phyloP scores from a whole-genome alignment of 495 filamentous ascomycete species.

The Ascodesmis nigricans region DNA sequence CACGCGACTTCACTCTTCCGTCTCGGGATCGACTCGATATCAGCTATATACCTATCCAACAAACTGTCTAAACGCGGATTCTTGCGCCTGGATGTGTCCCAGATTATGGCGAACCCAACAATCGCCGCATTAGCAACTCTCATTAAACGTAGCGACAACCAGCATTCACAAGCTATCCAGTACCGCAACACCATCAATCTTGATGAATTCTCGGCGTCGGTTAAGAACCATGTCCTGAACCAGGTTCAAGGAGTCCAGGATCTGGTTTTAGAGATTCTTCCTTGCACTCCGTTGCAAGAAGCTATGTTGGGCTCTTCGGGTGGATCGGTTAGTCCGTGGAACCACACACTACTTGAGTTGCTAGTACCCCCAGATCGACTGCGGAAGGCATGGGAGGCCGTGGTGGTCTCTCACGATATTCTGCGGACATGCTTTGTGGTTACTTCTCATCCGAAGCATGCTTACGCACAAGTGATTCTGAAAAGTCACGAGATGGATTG shows the following conservation, averaged over 20 bases:
- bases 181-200: conserved; percentile 5
- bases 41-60: conserved; percentile 44
- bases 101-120: conserved; percentile 39
- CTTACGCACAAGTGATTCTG: conserved; percentile 37
- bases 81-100: conserved; percentile 33
- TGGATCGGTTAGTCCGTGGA: conserved; percentile 37
- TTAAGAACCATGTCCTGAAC: conserved; percentile 21
- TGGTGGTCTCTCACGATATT: conserved; percentile 36
- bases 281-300: conserved; percentile 65
- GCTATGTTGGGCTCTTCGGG: conserved; percentile 54
- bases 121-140: conserved; percentile 32
- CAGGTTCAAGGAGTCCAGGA: conserved; percentile 22
- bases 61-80: conserved; percentile 26
- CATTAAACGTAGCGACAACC: conserved; percentile 8
- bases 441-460: conserved; percentile 28
- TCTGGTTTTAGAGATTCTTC: conserved; percentile 34
- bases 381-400: conserved; percentile 26
- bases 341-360: conserved; percentile 31
- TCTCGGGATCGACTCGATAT: conserved; percentile 62
- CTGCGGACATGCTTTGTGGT: conserved; percentile 35
- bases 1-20: conserved; percentile 35
- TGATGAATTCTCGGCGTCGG: conserved; percentile 22
- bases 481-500: conserved; percentile 19
- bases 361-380: conserved; percentile 25
- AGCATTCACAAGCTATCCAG: background rate